Percentiles rank a stretch among this genome's conserved stretches.
Conservation (phyloP, 805 yeast genomes). For the Lipomyces japonicus region DNA sequence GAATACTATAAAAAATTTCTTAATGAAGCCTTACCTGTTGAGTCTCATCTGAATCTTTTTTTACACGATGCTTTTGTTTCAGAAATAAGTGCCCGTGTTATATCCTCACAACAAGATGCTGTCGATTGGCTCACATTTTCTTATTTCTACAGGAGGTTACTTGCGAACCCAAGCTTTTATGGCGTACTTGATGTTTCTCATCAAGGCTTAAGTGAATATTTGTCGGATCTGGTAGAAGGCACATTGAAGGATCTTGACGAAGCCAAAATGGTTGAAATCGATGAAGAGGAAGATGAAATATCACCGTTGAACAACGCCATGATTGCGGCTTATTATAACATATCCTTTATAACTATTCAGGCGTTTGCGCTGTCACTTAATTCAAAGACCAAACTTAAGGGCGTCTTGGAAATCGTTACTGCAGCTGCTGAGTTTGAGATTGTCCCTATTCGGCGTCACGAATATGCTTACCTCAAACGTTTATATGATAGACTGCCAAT, state of each 20-base stretch:
- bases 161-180: conserved; percentile 81
- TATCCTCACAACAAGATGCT: conserved; percentile 73
- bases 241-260: conserved; percentile 60
- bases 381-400: conserved; percentile 54
- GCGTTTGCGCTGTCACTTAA: conserved; percentile 51
- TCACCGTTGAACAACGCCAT: conserved; percentile 65
- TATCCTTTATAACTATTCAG: conserved; percentile 65
- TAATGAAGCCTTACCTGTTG: conserved; percentile 73
- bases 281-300: conserved; percentile 41
- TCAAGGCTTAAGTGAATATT: conserved; percentile 69
- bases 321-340: conserved; percentile 69
- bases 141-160: conserved; percentile 74
- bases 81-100: conserved; percentile 65
- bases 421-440: conserved; percentile 68
- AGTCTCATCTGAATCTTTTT: conserved; percentile 59
- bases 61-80: conserved; percentile 66
- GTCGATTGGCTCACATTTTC: conserved; percentile 87
- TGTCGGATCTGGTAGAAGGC: conserved; percentile 78
- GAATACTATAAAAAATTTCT: conserved; percentile 70
- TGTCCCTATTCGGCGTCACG: conserved; percentile 61
- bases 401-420: conserved; percentile 61
- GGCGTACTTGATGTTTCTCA: conserved; percentile 65
- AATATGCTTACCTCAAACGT: conserved; percentile 46
- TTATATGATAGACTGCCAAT: conserved; percentile 63
- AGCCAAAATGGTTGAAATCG: conserved; percentile 58